Conservation (phyloP, 73 alveolate species). For the Symbiodinium natans region DNA sequence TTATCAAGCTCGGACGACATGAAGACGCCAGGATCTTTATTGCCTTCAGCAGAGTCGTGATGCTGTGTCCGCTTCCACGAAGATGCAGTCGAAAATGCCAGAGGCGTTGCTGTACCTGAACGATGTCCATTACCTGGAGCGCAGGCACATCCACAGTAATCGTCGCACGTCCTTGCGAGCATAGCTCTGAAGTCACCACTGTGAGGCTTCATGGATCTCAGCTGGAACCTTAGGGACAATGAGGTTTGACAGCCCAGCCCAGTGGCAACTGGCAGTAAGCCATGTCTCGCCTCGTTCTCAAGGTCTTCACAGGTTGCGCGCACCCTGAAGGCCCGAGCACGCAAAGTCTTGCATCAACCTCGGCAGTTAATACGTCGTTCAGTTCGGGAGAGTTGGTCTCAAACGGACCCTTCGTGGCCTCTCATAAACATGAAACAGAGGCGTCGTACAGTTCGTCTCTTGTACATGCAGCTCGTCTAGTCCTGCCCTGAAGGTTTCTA, state of each 20-base stretch:
- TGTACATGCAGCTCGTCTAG: no score
- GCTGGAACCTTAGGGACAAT: not conserved
- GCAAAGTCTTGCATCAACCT: no score
- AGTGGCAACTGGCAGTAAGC: not conserved
- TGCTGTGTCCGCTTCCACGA: not conserved
- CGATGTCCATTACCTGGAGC: conserved; percentile 71
- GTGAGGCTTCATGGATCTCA: conserved; percentile 68
- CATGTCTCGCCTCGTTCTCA: not conserved
- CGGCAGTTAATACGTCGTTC: no score
- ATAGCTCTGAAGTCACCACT: no score
- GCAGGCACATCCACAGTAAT: not conserved
- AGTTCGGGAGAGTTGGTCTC: no score
- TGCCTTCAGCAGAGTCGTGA: no score
- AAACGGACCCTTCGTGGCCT: no score
- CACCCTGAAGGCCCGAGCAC: conserved; percentile 43
- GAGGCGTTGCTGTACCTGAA: conserved; percentile 71
- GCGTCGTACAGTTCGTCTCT: no score
- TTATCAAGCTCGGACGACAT: conserved; percentile 68
- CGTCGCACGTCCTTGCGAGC: not conserved
- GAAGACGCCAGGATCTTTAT: not conserved
- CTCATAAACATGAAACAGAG: no score
- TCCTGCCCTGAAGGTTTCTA: no score
- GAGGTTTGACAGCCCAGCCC: not conserved
- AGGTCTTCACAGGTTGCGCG: conserved; percentile 87
- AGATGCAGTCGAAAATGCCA: not conserved